Percentiles rank a stretch among this genome's conserved stretches.
phyloP scores from a whole-genome alignment of 495 filamentous ascomycete genomes.

The Viridothelium virens region DNA sequence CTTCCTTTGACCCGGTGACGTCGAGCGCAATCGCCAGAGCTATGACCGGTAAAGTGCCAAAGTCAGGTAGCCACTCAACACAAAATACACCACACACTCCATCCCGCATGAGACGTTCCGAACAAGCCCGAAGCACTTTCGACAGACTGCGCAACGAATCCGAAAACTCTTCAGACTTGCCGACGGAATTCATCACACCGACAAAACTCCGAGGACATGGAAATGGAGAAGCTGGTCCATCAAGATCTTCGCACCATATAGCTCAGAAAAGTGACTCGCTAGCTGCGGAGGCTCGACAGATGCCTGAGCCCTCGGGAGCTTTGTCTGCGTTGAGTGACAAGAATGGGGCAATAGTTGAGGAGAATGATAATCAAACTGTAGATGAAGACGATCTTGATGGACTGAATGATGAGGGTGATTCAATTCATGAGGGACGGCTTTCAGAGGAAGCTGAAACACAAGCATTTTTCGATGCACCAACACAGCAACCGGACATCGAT shows the following conservation, averaged over 20 bases:
- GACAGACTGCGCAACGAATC: neutral
- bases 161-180: neutral
- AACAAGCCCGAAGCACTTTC: neutral
- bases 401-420: neutral
- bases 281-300: neutral
- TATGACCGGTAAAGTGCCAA: neutral
- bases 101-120: neutral
- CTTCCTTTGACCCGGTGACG: neutral
- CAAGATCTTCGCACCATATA: neutral
- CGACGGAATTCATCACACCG: neutral
- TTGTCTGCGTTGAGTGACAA: neutral
- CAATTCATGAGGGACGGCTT: neutral
- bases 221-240: neutral
- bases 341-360: neutral
- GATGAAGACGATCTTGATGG: neutral
- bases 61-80: neutral
- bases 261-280: neutral
- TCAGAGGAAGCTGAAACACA: slow-evolving; percentile 18
- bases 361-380: no score
- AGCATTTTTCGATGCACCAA: slow-evolving; percentile 25
- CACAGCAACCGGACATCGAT: slow-evolving; percentile 23
- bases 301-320: neutral
- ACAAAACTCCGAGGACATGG: no score
- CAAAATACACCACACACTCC: neutral
- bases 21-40: neutral